Base-by-base conservation (phyloP, 352 stramenopile species). In the Thraustotheca clavata region DNA sequence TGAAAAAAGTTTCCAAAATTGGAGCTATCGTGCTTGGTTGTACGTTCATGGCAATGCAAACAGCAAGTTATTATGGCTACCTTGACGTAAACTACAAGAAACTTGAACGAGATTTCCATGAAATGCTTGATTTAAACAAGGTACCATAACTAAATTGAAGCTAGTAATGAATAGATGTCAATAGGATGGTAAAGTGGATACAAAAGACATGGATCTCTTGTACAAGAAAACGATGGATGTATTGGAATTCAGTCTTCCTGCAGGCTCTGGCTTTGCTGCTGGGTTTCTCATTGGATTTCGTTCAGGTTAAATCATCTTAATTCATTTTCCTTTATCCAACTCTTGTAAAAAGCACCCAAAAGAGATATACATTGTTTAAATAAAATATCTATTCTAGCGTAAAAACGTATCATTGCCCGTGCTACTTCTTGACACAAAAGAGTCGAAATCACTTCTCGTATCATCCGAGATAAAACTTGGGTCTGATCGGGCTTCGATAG, bases 31-130 rank as follows among this genome's bases (percentile, higher is more conserved):
- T 91, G 12, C 63, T 97, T 33, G 91, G 91, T 31, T 67, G 80
- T 20, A 71, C 90, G 32, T 97, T 97, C 59, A 77, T 97, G 20
- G 65, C 85, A 18, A 73, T 96, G 70, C 91, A 98, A 74, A 83
- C 76, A 46, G 82, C 87, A 29, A 95, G 77, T 36, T 96, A 94
- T 69, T 80, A 75, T 31, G 92, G 89, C 29, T 97, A 97, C 67
- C 80, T 98, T 48, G 68, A 90, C 59, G 81, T 98, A 20, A 79
- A 98, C 73, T 96, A 95, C 79, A 80, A 87, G 52, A 96, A 97
- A 68, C 69, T 98, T 46, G 74, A 91, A 68, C 73, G 83, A 5
- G 83, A 95, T 62, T 47, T 91, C 29, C 79, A 76, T 62, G 73
- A 68, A 26, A 77, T 83, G 41, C 71, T 94, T 27, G 84, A 96